Conservation (phyloP, 2,329 filamentous ascomycete species). For the Paraphoma chrysanthemicola region DNA sequence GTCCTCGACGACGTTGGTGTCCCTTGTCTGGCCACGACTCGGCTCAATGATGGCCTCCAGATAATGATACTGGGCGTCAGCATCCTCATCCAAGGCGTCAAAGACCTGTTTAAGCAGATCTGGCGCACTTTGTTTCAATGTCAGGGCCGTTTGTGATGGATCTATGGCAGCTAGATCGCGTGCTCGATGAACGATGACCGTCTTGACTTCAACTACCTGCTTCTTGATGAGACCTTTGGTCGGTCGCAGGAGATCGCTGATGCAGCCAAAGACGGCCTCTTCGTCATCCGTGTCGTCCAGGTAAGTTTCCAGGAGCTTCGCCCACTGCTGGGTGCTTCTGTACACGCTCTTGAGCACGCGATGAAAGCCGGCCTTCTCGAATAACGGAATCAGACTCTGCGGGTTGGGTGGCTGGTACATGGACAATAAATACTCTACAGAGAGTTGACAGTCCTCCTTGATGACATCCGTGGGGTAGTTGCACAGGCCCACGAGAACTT, state of each 20-base stretch:
- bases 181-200: slow-evolving; percentile 70
- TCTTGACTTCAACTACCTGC: slow-evolving; percentile 75
- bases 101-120: slow-evolving; percentile 73
- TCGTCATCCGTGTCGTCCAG: slow-evolving; percentile 85
- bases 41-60: slow-evolving; percentile 78
- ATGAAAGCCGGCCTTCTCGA: slow-evolving; percentile 83
- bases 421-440: slow-evolving; percentile 91
- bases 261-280: slow-evolving; percentile 77
- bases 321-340: slow-evolving; percentile 78
- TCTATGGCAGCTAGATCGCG: slow-evolving; percentile 71
- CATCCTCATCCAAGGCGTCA: slow-evolving; percentile 65
- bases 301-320: slow-evolving; percentile 78
- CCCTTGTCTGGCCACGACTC: slow-evolving; percentile 21
- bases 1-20: slow-evolving; percentile 19
- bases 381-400: slow-evolving; percentile 74
- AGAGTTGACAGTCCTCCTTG: slow-evolving; percentile 94
- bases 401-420: slow-evolving; percentile 90
- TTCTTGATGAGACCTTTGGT: slow-evolving; percentile 69
- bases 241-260: slow-evolving; percentile 75
- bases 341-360: slow-evolving; percentile 92
- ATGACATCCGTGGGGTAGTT: slow-evolving; percentile 81
- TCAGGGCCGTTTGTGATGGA: slow-evolving; percentile 68
- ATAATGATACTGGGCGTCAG: slow-evolving; percentile 76
- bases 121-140: slow-evolving; percentile 66
- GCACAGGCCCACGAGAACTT: slow-evolving; percentile 82